Base-by-base conservation (phyloP, 1,284 basidiomycete species). In the Rhizoctonia solani region DNA sequence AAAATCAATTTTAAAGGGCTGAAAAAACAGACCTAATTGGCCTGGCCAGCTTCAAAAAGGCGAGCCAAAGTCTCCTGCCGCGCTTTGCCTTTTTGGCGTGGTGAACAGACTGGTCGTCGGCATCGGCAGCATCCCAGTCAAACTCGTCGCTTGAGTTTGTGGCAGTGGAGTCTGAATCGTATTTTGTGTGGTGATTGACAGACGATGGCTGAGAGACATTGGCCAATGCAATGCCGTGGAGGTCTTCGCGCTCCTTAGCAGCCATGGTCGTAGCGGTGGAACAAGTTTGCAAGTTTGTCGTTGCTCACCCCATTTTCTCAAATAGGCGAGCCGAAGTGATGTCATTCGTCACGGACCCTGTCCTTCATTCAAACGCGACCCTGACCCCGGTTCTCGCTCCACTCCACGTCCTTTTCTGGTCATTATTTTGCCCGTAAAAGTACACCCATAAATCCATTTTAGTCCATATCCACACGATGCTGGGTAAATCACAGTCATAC, bases 121-220 rank as follows among this genome's bases (percentile, higher is more conserved):
- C 84, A 67, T 88, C 72, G 80, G 81, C 79, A 27, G 74, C 82
- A 65, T 88, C 86, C 88, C 88, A 89, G 77, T 89, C 82, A 72
- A 90, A 89, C 72, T 89, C 86, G 72, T 88, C 88, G 14, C 83
- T 85, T 1, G 83, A 81, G 72, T 85, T 83, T 11, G 87, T 87
- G 34, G 78, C 82, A 4, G 84, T 82, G 3, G 65, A 55, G n/a
- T 86, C 85, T 4, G 84, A 81, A 61, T 73, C 70, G 52, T 67
- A 68, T 49, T 65, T 65, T 25, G 37, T 29, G 34, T 37, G 34
- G 37, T 52, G 29, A 37, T 65, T 65, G 37, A 65, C 49, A 42
- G 61, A 53, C 11, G 61, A 44, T 2, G 61, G 3, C 39, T 65
- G 61, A 39, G 61, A 65, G 11, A 65, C 27, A n/a, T 65, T 50